Conservation (phyloP, 345 rosid genomes). For the Dipteronia dyeriana region DNA sequence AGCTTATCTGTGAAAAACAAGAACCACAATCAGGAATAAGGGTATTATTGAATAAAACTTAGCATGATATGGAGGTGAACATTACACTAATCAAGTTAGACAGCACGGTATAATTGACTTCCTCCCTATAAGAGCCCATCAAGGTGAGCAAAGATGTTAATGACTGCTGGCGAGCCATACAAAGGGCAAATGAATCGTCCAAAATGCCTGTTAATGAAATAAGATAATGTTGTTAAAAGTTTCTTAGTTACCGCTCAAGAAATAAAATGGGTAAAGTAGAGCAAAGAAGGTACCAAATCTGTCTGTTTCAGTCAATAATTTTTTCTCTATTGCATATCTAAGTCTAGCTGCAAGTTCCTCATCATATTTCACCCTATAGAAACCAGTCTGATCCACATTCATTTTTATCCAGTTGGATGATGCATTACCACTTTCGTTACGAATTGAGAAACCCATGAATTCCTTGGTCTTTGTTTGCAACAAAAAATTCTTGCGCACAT, state of each 20-base stretch:
- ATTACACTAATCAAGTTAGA: constrained; percentile 81
- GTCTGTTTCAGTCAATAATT: constrained; percentile 60
- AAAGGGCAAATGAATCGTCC: constrained; percentile 92
- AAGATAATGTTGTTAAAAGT: constrained; percentile 15
- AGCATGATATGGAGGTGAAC: constrained; percentile 17
- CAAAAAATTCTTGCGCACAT: constrained; percentile 61
- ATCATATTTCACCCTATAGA: constrained; percentile 91
- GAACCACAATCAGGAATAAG: constrained; percentile 27
- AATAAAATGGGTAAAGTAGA: constrained; percentile 10
- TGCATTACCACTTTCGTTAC: constrained; percentile 20
- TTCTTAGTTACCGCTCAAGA: constrained; percentile 14
- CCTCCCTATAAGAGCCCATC: constrained; percentile 77
- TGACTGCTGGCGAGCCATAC: constrained; percentile 85
- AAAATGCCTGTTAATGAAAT: constrained; percentile 60
- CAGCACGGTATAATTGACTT: constrained; percentile 74
- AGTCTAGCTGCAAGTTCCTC: constrained; percentile 78
- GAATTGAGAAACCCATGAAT: constrained; percentile 34
- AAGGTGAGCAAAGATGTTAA: constrained; percentile 79
- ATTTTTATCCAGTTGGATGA: constrained; percentile 70
- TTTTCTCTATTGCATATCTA: constrained; percentile 67
- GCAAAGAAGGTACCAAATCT: constrained; percentile 64
- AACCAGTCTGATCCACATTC: constrained; percentile 85
- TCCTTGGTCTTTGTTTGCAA: constrained; percentile 62
- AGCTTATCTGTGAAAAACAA: constrained; percentile 59
- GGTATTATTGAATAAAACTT: neutral